Conservation (phyloP, 345 rosid species). For the Aquilaria malaccensis region DNA sequence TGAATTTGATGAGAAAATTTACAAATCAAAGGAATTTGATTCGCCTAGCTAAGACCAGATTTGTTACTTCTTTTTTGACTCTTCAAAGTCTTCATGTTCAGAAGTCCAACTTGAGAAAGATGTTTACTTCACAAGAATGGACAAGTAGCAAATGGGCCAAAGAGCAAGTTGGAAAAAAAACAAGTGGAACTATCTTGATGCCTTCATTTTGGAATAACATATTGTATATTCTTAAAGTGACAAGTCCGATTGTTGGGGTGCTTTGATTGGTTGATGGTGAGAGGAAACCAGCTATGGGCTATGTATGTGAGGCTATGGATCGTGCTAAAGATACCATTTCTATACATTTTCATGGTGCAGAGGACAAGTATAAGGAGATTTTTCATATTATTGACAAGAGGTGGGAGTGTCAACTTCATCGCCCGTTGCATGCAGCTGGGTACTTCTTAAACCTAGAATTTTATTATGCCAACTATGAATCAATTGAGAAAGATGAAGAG, state of each 20-base stretch:
- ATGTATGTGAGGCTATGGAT: background rate
- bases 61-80: background rate
- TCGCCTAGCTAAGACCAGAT: background rate
- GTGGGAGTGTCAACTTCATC: constrained; percentile 11
- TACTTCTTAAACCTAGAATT: too few relatives aligned
- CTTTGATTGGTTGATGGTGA: constrained; percentile 16
- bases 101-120: background rate
- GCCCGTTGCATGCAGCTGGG: constrained; percentile 10
- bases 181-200: background rate
- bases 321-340: background rate
- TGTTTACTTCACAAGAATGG: background rate
- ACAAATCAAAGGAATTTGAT: background rate
- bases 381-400: constrained; percentile 10
- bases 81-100: background rate
- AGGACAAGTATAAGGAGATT: constrained; percentile 1
- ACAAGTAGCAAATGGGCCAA: constrained; percentile 1
- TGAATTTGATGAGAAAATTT: background rate
- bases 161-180: background rate
- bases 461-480: too few relatives aligned
- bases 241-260: constrained; percentile 6
- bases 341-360: background rate
- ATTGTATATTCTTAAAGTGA: constrained; percentile 5
- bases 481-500: too few relatives aligned
- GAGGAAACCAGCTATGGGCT: background rate
- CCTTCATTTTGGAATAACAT: constrained; percentile 12